Percentiles rank a stretch among this genome's conserved stretches.
Evolutionary conservation across 179 eudicot genomes (phyloP).

Genomic region (Dionaea muscipula): DNA sequence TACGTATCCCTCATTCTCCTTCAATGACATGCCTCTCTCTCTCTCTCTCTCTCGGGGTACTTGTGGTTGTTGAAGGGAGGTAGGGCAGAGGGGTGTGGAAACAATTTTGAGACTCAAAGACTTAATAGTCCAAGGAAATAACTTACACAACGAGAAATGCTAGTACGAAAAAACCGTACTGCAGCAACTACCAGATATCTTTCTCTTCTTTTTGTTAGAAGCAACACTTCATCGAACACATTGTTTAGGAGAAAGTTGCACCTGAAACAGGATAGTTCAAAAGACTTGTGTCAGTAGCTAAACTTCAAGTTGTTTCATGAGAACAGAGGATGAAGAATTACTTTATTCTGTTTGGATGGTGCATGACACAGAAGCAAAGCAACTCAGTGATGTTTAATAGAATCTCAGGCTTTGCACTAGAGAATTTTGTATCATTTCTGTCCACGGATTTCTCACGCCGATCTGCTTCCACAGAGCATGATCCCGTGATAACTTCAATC

Average conservation of each 20-base stretch:
- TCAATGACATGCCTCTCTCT: no score
- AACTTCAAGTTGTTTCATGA: conserved; percentile 8
- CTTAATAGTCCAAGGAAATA: background rate
- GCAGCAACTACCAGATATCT: conserved; percentile 83
- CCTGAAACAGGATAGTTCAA: conserved; percentile 34
- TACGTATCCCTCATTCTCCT: no score
- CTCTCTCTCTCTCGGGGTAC: no score
- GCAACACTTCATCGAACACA: conserved; percentile 62
- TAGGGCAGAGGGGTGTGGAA: no score
- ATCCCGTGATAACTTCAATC: conserved; percentile 63
- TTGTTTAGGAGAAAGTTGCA: conserved; percentile 70
- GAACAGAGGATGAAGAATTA: conserved; percentile 18
- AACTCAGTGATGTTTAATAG: conserved; percentile 68
- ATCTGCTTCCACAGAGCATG: conserved; percentile 40
- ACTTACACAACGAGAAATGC: conserved; percentile 80
- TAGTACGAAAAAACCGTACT: conserved; percentile 74
- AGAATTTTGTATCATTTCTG: conserved; percentile 22
- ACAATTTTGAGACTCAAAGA: no score
- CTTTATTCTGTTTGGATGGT: conserved; percentile 86
- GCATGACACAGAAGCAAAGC: conserved; percentile 78
- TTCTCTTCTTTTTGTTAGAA: conserved; percentile 66
- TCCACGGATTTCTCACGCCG: conserved; percentile 20
- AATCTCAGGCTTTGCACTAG: conserved; percentile 67
- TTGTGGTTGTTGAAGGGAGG: no score
- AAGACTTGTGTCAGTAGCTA: conserved; percentile 9